Evolutionary conservation across 2,329 filamentous ascomycete species (phyloP).

Genomic region (Dothiorella sarmentorum): DNA sequence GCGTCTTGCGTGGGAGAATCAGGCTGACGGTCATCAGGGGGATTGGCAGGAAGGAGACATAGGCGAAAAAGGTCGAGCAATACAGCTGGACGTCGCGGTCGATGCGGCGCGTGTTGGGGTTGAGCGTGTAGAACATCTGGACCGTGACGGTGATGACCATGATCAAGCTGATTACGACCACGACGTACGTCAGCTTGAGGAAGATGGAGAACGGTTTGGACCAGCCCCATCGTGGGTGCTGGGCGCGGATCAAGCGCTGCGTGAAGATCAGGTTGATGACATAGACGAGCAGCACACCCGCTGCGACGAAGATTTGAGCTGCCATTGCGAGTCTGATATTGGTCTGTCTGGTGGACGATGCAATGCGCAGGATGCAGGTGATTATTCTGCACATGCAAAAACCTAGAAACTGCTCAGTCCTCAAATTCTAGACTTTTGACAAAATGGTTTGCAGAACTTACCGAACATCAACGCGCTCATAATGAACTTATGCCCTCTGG

Average conservation of each 20-base stretch:
- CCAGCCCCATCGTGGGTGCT: slow-evolving; percentile 71
- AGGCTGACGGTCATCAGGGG: slow-evolving; percentile 51
- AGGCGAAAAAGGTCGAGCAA: slow-evolving; percentile 58
- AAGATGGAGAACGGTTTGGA: slow-evolving; percentile 47
- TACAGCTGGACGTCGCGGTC: slow-evolving; percentile 65
- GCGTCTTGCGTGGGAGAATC: slow-evolving; percentile 42
- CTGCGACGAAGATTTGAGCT: slow-evolving; percentile 66
- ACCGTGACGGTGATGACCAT: slow-evolving; percentile 65
- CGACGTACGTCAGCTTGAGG: slow-evolving; percentile 58
- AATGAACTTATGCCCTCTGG: slow-evolving; percentile 41
- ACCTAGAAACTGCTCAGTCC: slow-evolving; percentile 22
- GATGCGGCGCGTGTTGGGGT: slow-evolving; percentile 45
- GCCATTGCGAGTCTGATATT: slow-evolving; percentile 53
- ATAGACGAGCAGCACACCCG: slow-evolving; percentile 72
- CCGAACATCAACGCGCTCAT: slow-evolving; percentile 40
- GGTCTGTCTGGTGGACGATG: slow-evolving; percentile 29
- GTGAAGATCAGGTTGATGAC: slow-evolving; percentile 74
- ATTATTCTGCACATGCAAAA: slow-evolving; percentile 45
- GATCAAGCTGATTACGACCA: slow-evolving; percentile 58
- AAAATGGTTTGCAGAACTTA: slow-evolving; percentile 20
- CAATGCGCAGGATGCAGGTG: slow-evolving; percentile 39
- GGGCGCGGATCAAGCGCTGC: slow-evolving; percentile 70
- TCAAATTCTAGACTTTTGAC: background rate
- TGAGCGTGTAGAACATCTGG: slow-evolving; percentile 64
- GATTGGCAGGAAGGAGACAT: slow-evolving; percentile 65